A percentile compares a stretch with the other conserved stretches of the same genome.
phyloP scores from a whole-genome alignment of 2,329 filamentous ascomycete species.

The Fusarium floridanum region DNA sequence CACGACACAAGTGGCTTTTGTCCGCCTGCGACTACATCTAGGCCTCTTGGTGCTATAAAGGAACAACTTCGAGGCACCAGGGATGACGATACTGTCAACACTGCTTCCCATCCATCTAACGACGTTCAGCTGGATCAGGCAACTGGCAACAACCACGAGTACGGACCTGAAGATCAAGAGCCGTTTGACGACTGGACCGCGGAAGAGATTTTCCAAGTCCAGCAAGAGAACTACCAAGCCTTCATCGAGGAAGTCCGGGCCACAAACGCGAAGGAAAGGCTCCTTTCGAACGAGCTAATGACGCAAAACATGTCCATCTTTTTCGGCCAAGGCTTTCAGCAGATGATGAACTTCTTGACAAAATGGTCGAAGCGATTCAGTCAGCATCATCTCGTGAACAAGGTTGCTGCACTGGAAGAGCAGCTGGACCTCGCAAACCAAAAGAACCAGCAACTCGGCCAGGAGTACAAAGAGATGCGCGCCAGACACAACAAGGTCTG shows the following conservation, averaged over 20 bases:
- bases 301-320: not conserved
- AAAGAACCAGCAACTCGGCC: not conserved
- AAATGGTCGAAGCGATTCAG: not conserved
- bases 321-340: not conserved
- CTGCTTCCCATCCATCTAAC: no score
- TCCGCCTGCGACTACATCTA: not conserved
- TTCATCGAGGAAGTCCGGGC: not conserved
- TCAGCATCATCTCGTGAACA: not conserved
- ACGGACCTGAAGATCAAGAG: not conserved
- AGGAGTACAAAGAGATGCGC: not conserved
- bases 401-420: not conserved
- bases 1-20: not conserved
- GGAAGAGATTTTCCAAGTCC: not conserved
- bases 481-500: not conserved
- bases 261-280: not conserved
- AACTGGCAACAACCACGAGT: not conserved
- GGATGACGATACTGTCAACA: no score
- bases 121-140: not conserved
- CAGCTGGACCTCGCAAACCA: not conserved
- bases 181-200: not conserved
- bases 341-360: not conserved
- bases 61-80: no score
- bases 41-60: not conserved
- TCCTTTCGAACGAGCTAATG: not conserved
- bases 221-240: not conserved